Conservation (phyloP, 78 protist genomes). For the Salpingoeca rosetta region DNA sequence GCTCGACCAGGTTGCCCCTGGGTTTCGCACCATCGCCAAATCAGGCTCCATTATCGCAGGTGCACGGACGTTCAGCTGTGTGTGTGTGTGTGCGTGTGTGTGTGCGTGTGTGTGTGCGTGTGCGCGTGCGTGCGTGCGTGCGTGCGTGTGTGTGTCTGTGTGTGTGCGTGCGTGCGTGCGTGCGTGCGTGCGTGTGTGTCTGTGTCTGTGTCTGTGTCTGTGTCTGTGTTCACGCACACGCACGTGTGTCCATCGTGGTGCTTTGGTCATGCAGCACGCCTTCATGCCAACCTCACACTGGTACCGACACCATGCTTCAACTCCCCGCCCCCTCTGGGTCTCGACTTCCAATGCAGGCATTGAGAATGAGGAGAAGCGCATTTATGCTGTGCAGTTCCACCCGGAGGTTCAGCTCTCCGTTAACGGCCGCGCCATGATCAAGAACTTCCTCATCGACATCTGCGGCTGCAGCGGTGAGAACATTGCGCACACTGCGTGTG, state of each 20-base stretch:
- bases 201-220: neutral
- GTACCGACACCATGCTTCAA: too few species aligned
- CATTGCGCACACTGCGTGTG: too few species aligned
- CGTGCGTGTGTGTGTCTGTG: too few species aligned
- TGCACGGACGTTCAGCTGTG: too few species aligned
- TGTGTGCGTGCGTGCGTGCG: too few species aligned
- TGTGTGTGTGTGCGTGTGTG: neutral
- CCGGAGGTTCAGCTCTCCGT: slow-evolving; percentile 82
- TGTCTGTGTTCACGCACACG: too few species aligned
- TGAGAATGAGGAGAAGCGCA: neutral
- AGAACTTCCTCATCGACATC: slow-evolving; percentile 65
- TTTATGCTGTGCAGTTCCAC: slow-evolving; percentile 82
- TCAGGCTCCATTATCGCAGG: slow-evolving; percentile 42
- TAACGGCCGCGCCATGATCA: slow-evolving; percentile 61
- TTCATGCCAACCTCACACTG: too few species aligned
- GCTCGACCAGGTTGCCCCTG: slow-evolving; percentile 51
- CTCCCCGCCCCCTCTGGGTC: neutral
- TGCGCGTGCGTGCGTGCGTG: too few species aligned
- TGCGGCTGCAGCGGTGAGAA: slow-evolving; percentile 23
- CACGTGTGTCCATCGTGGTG: neutral
- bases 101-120: neutral
- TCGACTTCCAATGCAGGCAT: too few species aligned
- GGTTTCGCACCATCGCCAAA: slow-evolving; percentile 27
- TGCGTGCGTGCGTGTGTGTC: too few species aligned
- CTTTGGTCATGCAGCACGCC: too few species aligned